Percentiles rank a stretch among this genome's conserved stretches.
phyloP scores from a whole-genome alignment of 345 rosid genomes.

The Acer campestre region DNA sequence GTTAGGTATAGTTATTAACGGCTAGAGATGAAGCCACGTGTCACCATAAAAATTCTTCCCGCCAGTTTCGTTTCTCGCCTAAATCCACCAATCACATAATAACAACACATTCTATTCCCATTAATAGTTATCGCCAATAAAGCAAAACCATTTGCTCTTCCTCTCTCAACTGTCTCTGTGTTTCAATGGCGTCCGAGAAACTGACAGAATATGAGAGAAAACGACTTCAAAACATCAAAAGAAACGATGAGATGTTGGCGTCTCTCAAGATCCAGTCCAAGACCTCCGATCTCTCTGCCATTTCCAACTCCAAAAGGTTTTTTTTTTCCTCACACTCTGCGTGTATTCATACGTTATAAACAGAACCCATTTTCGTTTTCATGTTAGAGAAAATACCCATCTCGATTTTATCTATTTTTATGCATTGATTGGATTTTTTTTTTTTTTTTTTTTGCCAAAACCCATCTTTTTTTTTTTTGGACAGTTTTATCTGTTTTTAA shows the following conservation, averaged over 20 bases:
- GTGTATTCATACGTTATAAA: not conserved
- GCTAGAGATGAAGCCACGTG: too few species aligned
- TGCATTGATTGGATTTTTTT: not conserved
- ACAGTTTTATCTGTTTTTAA: not conserved
- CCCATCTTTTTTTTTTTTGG: too few species aligned
- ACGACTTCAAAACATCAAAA: constrained; percentile 74
- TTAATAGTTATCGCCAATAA: too few species aligned
- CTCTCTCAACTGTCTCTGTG: not conserved
- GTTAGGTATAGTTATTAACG: too few species aligned
- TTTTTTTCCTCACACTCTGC: not conserved
- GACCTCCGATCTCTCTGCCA: constrained; percentile 54
- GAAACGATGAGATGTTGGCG: constrained; percentile 77
- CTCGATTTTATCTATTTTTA: not conserved
- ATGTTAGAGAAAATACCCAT: not conserved
- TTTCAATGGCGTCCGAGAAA: constrained; percentile 54
- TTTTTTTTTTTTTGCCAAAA: too few species aligned
- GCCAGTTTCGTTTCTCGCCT: constrained; percentile 6
- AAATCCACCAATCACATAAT: too few species aligned
- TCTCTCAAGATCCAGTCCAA: constrained; percentile 64
- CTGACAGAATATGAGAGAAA: constrained; percentile 78
- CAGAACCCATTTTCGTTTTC: too few species aligned
- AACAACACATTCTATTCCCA: too few species aligned
- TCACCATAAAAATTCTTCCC: not conserved
- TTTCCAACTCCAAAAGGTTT: constrained; percentile 58
- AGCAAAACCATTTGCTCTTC: too few species aligned